phyloP scores from a whole-genome alignment of 2,329 filamentous ascomycete genomes.

The Hirsutella minnesotensis region DNA sequence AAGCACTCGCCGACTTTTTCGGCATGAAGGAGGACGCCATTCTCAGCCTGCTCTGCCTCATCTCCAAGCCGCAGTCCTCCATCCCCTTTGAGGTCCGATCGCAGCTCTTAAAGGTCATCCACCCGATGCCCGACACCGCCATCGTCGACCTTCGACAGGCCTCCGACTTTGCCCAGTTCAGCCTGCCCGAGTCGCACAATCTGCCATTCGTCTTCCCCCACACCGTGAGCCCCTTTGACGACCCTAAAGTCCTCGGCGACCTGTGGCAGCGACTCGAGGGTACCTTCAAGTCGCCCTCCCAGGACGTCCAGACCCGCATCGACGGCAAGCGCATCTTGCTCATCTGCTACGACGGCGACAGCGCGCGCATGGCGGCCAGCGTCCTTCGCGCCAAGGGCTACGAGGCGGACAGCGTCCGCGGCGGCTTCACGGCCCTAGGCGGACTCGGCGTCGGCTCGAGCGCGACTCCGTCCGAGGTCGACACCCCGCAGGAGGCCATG shows the following conservation, averaged over 20 bases:
- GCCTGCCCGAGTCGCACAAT: constrained; percentile 31
- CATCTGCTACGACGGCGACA: constrained; percentile 43
- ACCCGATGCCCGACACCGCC: constrained; percentile 14
- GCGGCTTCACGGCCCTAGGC: constrained; percentile 19
- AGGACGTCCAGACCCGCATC: constrained; percentile 11
- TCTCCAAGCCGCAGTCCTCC: background rate
- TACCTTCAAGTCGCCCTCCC: constrained; percentile 21
- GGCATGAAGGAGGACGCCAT: constrained; percentile 6
- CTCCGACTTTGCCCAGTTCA: constrained; percentile 27
- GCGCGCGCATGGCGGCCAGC: constrained; percentile 39
- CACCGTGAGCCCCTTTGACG: constrained; percentile 31
- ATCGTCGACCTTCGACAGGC: constrained; percentile 33
- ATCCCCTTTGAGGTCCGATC: background rate
- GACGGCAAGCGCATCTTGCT: constrained; percentile 27
- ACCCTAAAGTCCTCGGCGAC: constrained; percentile 26
- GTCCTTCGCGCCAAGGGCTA: constrained; percentile 38
- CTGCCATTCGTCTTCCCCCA: constrained; percentile 26
- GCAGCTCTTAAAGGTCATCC: constrained; percentile 5
- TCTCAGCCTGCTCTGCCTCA: constrained; percentile 4
- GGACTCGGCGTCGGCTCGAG: too few species aligned
- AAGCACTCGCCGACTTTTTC: constrained; percentile 23
- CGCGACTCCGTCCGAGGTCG: background rate
- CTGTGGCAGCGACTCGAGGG: constrained; percentile 36
- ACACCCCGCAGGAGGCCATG: too few species aligned
- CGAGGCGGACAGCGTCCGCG: constrained; percentile 32